Base-by-base conservation (phyloP, 805 yeast species). In the Metschnikowia arizonensis region DNA sequence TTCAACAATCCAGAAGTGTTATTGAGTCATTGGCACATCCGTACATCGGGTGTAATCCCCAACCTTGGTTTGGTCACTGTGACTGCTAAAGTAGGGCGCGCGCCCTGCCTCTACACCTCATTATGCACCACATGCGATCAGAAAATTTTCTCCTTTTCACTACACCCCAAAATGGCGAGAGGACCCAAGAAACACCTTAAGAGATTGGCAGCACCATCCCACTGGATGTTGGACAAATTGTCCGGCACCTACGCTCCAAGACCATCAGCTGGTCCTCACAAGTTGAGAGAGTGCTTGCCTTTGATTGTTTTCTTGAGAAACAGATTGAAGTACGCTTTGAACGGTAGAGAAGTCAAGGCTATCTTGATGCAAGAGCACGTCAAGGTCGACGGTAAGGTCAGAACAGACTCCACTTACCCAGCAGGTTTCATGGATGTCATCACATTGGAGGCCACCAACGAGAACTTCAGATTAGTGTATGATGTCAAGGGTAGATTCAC, bases 401-500 rank as follows among this genome's bases (percentile, higher is more conserved):
- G 64, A 60, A 60, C 64, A 33, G 64, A 60, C 61, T 49, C 64
- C 43, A 60, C 64, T 47, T 60, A 38, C 63, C 64, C 64, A 45
- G 61, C 64, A 42, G 64, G 64, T 54, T 60, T 60, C 63, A 60
- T 60, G 64, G 64, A 60, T 41, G 64, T 60, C 44, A 57, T 60
- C 59, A 37, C 62, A 53, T 55, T 59, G 56, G 64, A 59, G 54
- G 63, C 64, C 47, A 58, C 62, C 61, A 58, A 59, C 61, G 63
- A 60, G 81, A 85, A 91, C 91, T 91, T 91, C 88, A 90, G 99
- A 82, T 86, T 91, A 72, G 85, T 91, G 68, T 91, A 89, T 83
- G 99, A 91, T 73, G 83, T 88, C 73, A 91, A 91, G 82, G 99
- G 98, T 78, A 90, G 97, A 81, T 91, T 90, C 67, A 93, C 99